These are phyloP conservation scores for Mycena sp. DNA, from an alignment of 1,284 basidiomycete species.

Conservation along the genomic window DNA sequence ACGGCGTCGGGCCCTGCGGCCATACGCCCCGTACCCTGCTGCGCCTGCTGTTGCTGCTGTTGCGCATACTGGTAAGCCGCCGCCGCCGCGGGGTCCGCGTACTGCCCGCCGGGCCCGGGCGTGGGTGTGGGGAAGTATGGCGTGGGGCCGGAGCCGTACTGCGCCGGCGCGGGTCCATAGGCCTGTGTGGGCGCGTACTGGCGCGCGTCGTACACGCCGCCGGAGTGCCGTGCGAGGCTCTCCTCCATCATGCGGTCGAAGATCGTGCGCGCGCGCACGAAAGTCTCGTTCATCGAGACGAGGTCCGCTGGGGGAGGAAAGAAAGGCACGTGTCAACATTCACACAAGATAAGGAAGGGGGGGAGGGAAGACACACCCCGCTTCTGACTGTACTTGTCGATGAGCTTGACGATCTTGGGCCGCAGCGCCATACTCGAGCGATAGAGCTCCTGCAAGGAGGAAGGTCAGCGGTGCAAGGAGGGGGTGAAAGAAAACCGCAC, in stretches of 20 bases:
- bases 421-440: constrained; percentile 88
- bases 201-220: constrained; percentile 39
- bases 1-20: constrained; percentile 44
- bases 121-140: not conserved
- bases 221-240: constrained; percentile 80
- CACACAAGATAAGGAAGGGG: not conserved
- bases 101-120: no score
- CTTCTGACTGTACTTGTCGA: constrained; percentile 98
- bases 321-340: no score
- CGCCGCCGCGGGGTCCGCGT: constrained; percentile 23
- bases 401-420: constrained; percentile 95
- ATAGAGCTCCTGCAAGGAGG: constrained; percentile 88
- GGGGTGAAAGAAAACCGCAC: constrained; percentile 49
- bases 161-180: no score
- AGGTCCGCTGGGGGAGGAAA: constrained; percentile 77
- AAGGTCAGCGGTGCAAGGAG: not conserved
- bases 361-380: constrained; percentile 59
- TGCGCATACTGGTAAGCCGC: constrained; percentile 23
- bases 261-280: constrained; percentile 83
- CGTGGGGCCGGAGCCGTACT: constrained; percentile 15
- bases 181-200: no score
- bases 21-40: constrained; percentile 37
- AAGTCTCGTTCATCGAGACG: constrained; percentile 90
- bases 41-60: constrained; percentile 7
- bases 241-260: constrained; percentile 95